phyloP scores from a whole-genome alignment of 2,329 filamentous ascomycete genomes.

The Fusarium incarnatum region DNA sequence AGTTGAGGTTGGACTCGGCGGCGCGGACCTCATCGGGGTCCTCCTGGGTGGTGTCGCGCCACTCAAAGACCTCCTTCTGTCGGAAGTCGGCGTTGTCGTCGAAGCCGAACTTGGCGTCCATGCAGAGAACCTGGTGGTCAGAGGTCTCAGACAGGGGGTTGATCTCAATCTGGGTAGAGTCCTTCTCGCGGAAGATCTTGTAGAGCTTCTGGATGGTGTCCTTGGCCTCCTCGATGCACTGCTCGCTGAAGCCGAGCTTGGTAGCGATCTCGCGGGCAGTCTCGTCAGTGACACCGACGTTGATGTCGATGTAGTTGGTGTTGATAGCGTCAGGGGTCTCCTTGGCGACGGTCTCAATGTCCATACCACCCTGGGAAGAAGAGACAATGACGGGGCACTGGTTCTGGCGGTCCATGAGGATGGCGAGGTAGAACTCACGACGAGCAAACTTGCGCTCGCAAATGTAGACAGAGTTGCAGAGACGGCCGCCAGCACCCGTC shows the following conservation, averaged over 20 bases:
- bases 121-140: conserved; percentile 97
- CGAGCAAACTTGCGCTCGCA: conserved; percentile 99
- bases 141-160: conserved; percentile 98
- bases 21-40: conserved; percentile 98
- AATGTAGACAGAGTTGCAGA: conserved; percentile 98
- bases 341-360: conserved; percentile 98
- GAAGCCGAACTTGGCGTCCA: conserved; percentile 99
- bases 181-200: conserved; percentile 98
- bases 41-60: conserved; percentile 95
- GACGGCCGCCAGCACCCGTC: conserved; percentile 90
- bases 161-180: conserved; percentile 99
- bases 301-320: conserved; percentile 94
- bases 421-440: conserved; percentile 97
- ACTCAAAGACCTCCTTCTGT: conserved; percentile 94
- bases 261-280: conserved; percentile 90
- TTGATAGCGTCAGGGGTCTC: conserved; percentile 96
- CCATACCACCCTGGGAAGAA: conserved; percentile 98
- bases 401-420: conserved; percentile 95
- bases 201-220: conserved; percentile 99
- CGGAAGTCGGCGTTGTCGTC: conserved; percentile 99
- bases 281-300: conserved; percentile 93
- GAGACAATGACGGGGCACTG: conserved; percentile 96
- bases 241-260: conserved; percentile 96
- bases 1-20: conserved; percentile 94
- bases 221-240: conserved; percentile 95